phyloP scores from a whole-genome alignment of 2,329 filamentous ascomycete genomes.

The Calonectria fujianensis region DNA sequence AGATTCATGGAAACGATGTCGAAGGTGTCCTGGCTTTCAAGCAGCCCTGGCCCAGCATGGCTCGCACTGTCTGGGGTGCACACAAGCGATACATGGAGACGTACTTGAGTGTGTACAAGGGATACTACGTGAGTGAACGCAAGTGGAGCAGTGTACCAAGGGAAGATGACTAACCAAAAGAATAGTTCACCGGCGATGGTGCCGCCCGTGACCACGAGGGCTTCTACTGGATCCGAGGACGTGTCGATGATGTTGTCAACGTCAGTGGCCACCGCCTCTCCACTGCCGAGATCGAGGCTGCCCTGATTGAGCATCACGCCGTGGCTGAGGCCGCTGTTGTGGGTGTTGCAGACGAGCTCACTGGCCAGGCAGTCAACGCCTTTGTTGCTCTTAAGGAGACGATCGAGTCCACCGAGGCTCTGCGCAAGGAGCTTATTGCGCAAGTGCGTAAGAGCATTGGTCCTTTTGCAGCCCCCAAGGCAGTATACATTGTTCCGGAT shows the following conservation, averaged over 20 bases:
- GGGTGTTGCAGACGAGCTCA: constrained; percentile 93
- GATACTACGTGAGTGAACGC: constrained; percentile 88
- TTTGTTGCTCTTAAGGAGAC: constrained; percentile 95
- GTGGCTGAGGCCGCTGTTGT: constrained; percentile 98
- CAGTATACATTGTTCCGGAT: constrained; percentile 92
- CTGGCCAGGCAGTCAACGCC: constrained; percentile 96
- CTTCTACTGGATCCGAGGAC: constrained; percentile 99
- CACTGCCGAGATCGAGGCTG: constrained; percentile 98
- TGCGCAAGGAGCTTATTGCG: constrained; percentile 94
- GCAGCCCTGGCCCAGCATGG: constrained; percentile 99
- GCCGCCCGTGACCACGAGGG: constrained; percentile 97
- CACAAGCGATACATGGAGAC: constrained; percentile 99
- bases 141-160: not conserved
- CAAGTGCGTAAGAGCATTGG: constrained; percentile 98
- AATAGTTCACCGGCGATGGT: constrained; percentile 91
- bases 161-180: constrained; percentile 9
- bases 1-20: constrained; percentile 96
- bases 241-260: constrained; percentile 99
- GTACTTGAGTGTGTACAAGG: constrained; percentile 97
- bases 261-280: constrained; percentile 97
- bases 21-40: constrained; percentile 98
- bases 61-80: constrained; percentile 96
- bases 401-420: constrained; percentile 83
- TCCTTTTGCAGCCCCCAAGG: constrained; percentile 97
- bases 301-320: constrained; percentile 91